Base-by-base conservation (phyloP, 2,329 filamentous ascomycete species). In the Chaetomiaceae sp. region DNA sequence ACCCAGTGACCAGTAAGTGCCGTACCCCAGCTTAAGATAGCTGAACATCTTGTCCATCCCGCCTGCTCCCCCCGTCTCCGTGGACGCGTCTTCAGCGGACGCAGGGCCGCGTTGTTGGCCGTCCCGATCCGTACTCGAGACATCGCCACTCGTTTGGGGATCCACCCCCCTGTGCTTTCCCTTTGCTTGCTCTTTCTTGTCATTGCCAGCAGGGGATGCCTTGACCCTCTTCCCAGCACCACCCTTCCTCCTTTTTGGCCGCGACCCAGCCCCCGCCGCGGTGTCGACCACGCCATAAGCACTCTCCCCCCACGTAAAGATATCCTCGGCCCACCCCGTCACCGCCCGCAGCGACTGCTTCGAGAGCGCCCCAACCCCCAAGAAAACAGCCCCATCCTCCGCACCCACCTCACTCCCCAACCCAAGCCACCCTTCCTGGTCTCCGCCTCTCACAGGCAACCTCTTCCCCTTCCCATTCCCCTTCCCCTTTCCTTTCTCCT, bases 241-340 rank as follows among this genome's bases (percentile, higher is more conserved):
- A 1, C n/a, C 34, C 21, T 50, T 60, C 43, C 38, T 41, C 49
- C 63, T 69, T 64, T 67, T 79, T 58, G 66, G 71, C 37, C 72
- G 69, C 43, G 77, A 75, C 29, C 86, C 79, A 54, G 78, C 77
- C 1, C 87, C 85, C 1, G 79, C 81, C 13, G 90, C 87, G 59
- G 89, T 90, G 32, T 95, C 87, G 48, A 81, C 80, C 6, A 96
- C 81, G 4, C 91, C 92, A 66, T 96, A 97, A 2, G 92, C 85
- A 63, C 87, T 79, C 48, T 89, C 84, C 2, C 91, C 92, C 75
- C 90, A 89, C 27, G 78, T 84, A 68, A 94, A 95, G 2, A 96
- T 77, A 64, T 89, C 87, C 67, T 95, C 88, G 77, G 94, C 86
- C 92, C 92, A 97, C 51, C 86, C 81, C 1, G 87, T 86, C 23